Base-by-base conservation (phyloP, 768 basidiomycete genomes). In the Russula brevipes region DNA sequence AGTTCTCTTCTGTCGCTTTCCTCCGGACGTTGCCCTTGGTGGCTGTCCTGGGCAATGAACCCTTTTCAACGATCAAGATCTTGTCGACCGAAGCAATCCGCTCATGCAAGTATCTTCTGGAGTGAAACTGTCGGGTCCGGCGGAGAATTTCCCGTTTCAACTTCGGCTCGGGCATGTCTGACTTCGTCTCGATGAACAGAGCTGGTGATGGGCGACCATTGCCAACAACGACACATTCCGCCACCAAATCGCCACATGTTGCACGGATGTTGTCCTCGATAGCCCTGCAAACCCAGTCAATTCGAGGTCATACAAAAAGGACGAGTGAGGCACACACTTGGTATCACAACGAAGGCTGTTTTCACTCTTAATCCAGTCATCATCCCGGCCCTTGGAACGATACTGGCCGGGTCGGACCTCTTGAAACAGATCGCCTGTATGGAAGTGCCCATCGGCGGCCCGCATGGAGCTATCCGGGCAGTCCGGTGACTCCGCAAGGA, bases 331-430 rank as follows among this genome's bases (percentile, higher is more conserved):
- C 36, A 75, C 77, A 24, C 72, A 82, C 80, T 83, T 85, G 54
- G 89, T 89, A 69, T 91, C 89, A 69, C 89, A 90, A 56, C 89
- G 82, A 65, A 90, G 75, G 70, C 88, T 85, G 70, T 83, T 88
- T 70, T 88, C 86, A 44, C 85, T 85, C 76, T 91, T 91, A 72
- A 91, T 91, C 89, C 89, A 90, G 73, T 91, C 89, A 68, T 91
- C 89, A 64, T 89, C 83, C 46, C 89, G 82, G 31, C 89, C 89
- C 42, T 85, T 82, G 65, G 81, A 87, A 51, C 83, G 70, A 70
- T 86, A 91, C 68, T 74, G 75, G 0, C 86, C 87, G 1, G 82
- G 77, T 2, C 75, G 66, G 17, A 79, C 76, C 72, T 88, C 84
- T 69, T 83, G 80, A 77, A 91, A 91, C n/a, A 91, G 76, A 72